Conservation (phyloP, 2,329 filamentous ascomycete species). For the Ilyonectria sp. region DNA sequence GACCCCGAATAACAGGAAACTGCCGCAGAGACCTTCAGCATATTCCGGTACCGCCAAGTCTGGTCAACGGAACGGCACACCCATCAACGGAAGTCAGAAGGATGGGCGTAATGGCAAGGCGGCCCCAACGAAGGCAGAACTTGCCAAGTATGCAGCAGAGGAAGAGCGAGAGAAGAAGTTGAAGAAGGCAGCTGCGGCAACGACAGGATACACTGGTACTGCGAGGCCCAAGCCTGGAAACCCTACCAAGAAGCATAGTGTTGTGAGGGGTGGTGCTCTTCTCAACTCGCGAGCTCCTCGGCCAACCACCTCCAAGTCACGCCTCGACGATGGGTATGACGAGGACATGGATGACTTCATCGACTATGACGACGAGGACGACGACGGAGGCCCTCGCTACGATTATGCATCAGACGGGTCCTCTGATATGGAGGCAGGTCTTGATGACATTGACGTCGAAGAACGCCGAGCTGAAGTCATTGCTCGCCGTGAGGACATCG, state of each 20-base stretch:
- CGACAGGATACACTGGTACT: conserved; percentile 76
- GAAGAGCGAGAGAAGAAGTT: conserved; percentile 68
- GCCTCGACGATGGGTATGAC: conserved; percentile 73
- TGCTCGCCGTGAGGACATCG: conserved; percentile 78
- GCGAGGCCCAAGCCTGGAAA: conserved; percentile 69
- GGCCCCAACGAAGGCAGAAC: conserved; percentile 36
- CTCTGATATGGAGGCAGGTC: conserved; percentile 84
- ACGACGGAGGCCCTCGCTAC: conserved; percentile 60
- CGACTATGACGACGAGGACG: conserved; percentile 72
- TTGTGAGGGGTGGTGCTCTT: conserved; percentile 58
- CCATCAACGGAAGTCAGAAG: conserved; percentile 43
- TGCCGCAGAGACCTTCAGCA: conserved; percentile 39
- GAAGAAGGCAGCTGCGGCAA: conserved; percentile 74
- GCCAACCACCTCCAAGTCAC: conserved; percentile 52
- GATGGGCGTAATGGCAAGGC: conserved; percentile 43
- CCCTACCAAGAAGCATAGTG: conserved; percentile 51
- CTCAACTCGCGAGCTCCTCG: conserved; percentile 53
- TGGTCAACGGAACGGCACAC: conserved; percentile 42
- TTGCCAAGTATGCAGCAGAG: conserved; percentile 43
- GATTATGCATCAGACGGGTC: conserved; percentile 76
- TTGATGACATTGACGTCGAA: conserved; percentile 81
- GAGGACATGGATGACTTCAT: conserved; percentile 75
- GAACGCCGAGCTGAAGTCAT: conserved; percentile 74
- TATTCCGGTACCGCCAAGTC: conserved; percentile 54
- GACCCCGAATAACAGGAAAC: conserved; percentile 47